Percentiles rank a stretch among this genome's conserved stretches.
phyloP scores from a whole-genome alignment of 352 stramenopile genomes.

The Phytophthora foliorum region DNA sequence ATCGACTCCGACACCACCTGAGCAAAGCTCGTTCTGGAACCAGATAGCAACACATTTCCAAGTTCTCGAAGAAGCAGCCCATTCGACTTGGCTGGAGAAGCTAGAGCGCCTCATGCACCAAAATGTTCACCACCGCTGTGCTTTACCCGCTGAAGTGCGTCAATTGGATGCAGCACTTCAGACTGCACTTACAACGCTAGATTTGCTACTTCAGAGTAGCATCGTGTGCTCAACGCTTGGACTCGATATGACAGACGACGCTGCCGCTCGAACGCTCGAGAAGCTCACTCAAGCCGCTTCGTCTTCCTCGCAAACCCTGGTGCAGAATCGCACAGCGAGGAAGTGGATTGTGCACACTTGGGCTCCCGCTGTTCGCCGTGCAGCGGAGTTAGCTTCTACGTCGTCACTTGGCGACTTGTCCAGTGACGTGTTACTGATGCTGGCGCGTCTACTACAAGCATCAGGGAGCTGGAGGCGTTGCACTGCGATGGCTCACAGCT shows the following conservation, averaged over 20 bases:
- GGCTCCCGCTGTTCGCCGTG: slow-evolving; percentile 29
- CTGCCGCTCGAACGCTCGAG: slow-evolving; percentile 32
- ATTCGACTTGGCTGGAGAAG: slow-evolving; percentile 43
- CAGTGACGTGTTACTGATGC: slow-evolving; percentile 50
- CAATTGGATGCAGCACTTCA: slow-evolving; percentile 47
- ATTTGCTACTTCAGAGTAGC: slow-evolving; percentile 33
- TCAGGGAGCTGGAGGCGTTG: slow-evolving; percentile 53
- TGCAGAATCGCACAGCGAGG: slow-evolving; percentile 45
- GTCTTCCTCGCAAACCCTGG: slow-evolving; percentile 30
- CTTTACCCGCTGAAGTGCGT: slow-evolving; percentile 36
- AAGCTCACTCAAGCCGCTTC: slow-evolving; percentile 36
- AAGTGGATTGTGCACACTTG: slow-evolving; percentile 47
- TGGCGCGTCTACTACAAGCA: slow-evolving; percentile 57
- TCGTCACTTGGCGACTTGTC: slow-evolving; percentile 37
- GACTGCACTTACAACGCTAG: slow-evolving; percentile 18
- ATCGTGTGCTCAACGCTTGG: slow-evolving; percentile 9
- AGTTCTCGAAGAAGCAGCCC: slow-evolving; percentile 34
- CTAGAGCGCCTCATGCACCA: slow-evolving; percentile 65
- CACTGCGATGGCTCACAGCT: slow-evolving; percentile 49
- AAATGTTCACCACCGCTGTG: slow-evolving; percentile 66
- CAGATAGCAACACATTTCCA: slow-evolving; percentile 33
- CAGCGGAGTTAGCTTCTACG: slow-evolving; percentile 1
- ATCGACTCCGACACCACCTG: background rate
- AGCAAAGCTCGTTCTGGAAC: slow-evolving; percentile 31
- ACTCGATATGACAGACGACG: slow-evolving; percentile 21